phyloP scores from a whole-genome alignment of 306 rosid genomes.

The Trifolium fragiferum region DNA sequence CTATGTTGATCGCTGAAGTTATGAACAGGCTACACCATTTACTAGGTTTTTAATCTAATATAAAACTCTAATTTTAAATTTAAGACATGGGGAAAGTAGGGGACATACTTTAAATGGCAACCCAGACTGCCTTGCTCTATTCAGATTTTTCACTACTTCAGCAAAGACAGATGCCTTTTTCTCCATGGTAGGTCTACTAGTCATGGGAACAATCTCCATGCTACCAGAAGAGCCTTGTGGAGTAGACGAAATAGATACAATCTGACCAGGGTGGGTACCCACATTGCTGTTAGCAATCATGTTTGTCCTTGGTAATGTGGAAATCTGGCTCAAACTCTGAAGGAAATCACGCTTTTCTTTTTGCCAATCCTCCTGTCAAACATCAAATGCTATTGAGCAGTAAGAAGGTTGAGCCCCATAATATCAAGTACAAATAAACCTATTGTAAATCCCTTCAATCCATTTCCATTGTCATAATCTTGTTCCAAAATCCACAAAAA shows the following conservation, averaged over 20 bases:
- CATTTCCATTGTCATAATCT: slow-evolving; percentile 12
- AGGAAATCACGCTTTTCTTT: slow-evolving; percentile 95
- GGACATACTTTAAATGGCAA: slow-evolving; percentile 77
- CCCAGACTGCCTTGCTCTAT: slow-evolving; percentile 84
- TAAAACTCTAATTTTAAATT: slow-evolving; percentile 24
- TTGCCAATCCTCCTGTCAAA: slow-evolving; percentile 94
- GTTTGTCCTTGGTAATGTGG: slow-evolving; percentile 85
- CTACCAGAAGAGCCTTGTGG: slow-evolving; percentile 64
- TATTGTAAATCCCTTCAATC: slow-evolving; percentile 20
- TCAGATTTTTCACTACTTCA: slow-evolving; percentile 81
- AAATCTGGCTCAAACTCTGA: slow-evolving; percentile 91
- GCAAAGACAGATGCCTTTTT: slow-evolving; percentile 81
- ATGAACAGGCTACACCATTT: slow-evolving; percentile 26
- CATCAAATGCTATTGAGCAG: slow-evolving; percentile 43
- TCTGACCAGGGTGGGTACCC: slow-evolving; percentile 66
- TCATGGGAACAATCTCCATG: slow-evolving; percentile 64
- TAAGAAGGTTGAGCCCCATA: slow-evolving; percentile 36
- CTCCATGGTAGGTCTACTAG: slow-evolving; percentile 72
- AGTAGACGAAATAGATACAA: slow-evolving; percentile 55
- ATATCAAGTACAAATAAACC: slow-evolving; percentile 30
- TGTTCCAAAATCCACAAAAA: slow-evolving; percentile 17
- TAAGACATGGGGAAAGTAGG: slow-evolving; percentile 24
- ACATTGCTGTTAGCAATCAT: slow-evolving; percentile 52
- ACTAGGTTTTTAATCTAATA: slow-evolving; percentile 20
- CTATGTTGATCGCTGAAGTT: slow-evolving; percentile 34